Percentiles rank a stretch among this genome's conserved stretches.
phyloP scores from a whole-genome alignment of 2,329 filamentous ascomycete genomes.

The Cladophialophora chaetospira region DNA sequence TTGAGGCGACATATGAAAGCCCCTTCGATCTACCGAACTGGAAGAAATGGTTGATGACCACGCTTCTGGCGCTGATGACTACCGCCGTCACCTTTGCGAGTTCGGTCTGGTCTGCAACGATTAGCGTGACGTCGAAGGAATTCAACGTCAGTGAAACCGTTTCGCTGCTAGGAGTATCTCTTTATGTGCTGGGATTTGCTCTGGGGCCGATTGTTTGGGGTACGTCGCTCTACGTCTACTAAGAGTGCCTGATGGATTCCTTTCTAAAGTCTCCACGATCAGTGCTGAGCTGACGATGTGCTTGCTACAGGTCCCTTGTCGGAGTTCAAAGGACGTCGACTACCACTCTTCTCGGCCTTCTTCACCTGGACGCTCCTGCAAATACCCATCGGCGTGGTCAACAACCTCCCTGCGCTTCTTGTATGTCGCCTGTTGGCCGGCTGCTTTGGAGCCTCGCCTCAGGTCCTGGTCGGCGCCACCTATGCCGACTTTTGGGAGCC shows the following conservation, averaged over 20 bases:
- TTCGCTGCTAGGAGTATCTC: conserved; percentile 59
- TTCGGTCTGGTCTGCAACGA: conserved; percentile 19
- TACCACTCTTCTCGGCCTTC: conserved; percentile 62
- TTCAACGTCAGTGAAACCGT: conserved; percentile 37
- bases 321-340: conserved; percentile 37
- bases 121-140: conserved; percentile 17
- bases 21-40: conserved; percentile 19
- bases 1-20: conserved; percentile 8
- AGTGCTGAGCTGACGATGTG: conserved; percentile 4
- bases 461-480: conserved; percentile 70
- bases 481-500: conserved; percentile 66
- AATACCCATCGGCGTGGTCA: conserved; percentile 64
- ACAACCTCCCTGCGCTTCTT: conserved; percentile 68
- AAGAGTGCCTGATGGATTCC: no score
- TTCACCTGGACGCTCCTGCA: conserved; percentile 65
- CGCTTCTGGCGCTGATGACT: conserved; percentile 39
- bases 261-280: background rate
- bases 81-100: conserved; percentile 52
- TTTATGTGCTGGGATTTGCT: conserved; percentile 57
- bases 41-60: conserved; percentile 47
- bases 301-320: conserved; percentile 32
- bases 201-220: conserved; percentile 54
- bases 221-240: conserved; percentile 2
- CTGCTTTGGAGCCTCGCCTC: conserved; percentile 51
- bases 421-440: conserved; percentile 63